Evolutionary conservation across 2,329 filamentous ascomycete genomes (phyloP).

Genomic region (Trichophyton schoenleinii): DNA sequence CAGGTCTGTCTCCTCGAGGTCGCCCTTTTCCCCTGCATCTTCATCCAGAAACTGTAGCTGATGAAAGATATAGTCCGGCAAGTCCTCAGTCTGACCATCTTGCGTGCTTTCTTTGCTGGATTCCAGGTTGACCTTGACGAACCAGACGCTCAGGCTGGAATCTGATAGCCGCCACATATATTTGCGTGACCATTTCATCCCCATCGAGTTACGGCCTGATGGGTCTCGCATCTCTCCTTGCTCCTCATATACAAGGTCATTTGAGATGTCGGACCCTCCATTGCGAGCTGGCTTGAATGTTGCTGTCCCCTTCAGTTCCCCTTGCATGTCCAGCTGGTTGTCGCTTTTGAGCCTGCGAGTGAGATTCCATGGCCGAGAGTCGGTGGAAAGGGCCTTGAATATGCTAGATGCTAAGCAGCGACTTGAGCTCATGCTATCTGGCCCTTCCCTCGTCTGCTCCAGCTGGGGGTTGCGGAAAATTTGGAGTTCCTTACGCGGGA

Average conservation of each 20-base stretch:
- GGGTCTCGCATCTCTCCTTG: slow-evolving; percentile 29
- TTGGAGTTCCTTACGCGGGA: too few species aligned
- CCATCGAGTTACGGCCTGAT: slow-evolving; percentile 16
- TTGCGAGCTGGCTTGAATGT: slow-evolving; percentile 23
- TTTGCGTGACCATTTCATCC: slow-evolving; percentile 29
- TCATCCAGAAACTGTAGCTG: slow-evolving; percentile 25
- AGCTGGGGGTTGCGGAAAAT: not conserved
- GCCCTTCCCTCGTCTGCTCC: not conserved
- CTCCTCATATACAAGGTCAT: slow-evolving; percentile 31
- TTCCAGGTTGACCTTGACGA: slow-evolving; percentile 25
- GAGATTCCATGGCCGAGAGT: slow-evolving; percentile 24
- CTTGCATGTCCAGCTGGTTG: slow-evolving; percentile 31
- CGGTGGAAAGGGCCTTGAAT: slow-evolving; percentile 21
- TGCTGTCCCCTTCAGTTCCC: slow-evolving; percentile 29
- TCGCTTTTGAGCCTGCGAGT: slow-evolving; percentile 30
- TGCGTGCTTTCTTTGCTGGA: not conserved
- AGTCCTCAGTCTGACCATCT: slow-evolving; percentile 10
- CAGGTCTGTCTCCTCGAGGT: not conserved
- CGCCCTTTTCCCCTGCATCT: not conserved
- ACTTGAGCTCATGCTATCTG: not conserved
- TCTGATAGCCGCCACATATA: slow-evolving; percentile 32
- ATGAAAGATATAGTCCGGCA: slow-evolving; percentile 35
- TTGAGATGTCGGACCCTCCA: not conserved
- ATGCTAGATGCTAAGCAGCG: slow-evolving; percentile 14
- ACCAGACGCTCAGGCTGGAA: slow-evolving; percentile 32